These are phyloP conservation scores for Bipolaris victoriae DNA, from an alignment of 2,329 filamentous ascomycete species.

Conservation along the genomic window DNA sequence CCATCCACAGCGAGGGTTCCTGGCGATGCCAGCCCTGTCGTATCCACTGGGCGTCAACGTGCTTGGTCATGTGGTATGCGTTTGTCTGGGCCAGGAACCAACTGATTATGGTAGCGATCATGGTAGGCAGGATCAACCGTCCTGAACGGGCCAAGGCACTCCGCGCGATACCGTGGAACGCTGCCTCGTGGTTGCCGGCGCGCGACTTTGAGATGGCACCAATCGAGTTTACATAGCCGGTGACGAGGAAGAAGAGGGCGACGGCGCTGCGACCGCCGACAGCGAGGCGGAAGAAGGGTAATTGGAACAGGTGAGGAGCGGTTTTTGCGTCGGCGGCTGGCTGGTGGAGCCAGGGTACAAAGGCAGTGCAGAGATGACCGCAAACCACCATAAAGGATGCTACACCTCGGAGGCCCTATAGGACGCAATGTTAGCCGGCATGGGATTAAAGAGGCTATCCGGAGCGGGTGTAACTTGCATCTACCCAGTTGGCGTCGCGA, in stretches of 20 bases:
- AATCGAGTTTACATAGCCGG: constrained; percentile 68
- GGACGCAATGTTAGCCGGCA: constrained; percentile 28
- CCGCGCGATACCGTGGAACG: constrained; percentile 61
- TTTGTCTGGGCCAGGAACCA: constrained; percentile 64
- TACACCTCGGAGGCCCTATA: constrained; percentile 51
- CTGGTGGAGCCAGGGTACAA: constrained; percentile 50
- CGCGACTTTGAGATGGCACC: constrained; percentile 64
- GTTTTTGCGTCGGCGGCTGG: constrained; percentile 52
- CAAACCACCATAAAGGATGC: constrained; percentile 53
- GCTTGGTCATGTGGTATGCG: constrained; percentile 62
- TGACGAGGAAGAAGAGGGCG: constrained; percentile 58
- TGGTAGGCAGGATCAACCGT: constrained; percentile 64
- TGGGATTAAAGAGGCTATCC: constrained; percentile 14
- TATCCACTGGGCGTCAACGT: constrained; percentile 66
- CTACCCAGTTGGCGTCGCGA: constrained; percentile 50
- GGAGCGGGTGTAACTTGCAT: constrained; percentile 36
- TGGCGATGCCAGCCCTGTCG: constrained; percentile 50
- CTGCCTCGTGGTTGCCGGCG: constrained; percentile 60
- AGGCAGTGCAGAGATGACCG: constrained; percentile 52
- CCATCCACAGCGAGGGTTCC: constrained; percentile 41
- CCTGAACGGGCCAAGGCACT: constrained; percentile 65
- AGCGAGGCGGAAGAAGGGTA: constrained; percentile 64
- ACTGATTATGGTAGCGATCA: constrained; percentile 60
- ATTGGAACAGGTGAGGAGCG: constrained; percentile 60
- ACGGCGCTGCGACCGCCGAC: constrained; percentile 57